Evolutionary conservation across 2,329 filamentous ascomycete genomes (phyloP).

Genomic region (Helicocarpus griseus): DNA sequence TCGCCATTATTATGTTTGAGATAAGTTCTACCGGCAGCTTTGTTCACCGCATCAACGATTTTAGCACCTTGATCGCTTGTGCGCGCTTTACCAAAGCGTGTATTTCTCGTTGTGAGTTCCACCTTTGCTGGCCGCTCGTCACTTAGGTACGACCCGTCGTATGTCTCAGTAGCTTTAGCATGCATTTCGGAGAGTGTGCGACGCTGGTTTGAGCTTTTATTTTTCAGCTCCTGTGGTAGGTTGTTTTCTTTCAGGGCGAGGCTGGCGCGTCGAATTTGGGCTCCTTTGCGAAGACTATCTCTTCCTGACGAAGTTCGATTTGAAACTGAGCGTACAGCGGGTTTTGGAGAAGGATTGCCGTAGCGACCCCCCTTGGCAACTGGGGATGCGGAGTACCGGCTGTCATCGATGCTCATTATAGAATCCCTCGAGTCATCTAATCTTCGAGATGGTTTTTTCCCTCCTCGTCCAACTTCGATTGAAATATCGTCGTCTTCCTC

Average conservation of each 20-base stretch:
- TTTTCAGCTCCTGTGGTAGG: constrained; percentile 28
- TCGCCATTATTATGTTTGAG: constrained; percentile 16
- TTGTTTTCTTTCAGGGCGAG: constrained; percentile 33
- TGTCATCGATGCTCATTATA: constrained; percentile 40
- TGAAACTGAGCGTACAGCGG: constrained; percentile 20
- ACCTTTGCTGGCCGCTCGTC: constrained; percentile 40
- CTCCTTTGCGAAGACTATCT: constrained; percentile 32
- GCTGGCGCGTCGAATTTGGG: constrained; percentile 31
- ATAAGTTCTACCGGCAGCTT: constrained; percentile 27
- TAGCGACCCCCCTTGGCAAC: constrained; percentile 19
- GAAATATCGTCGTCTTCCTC: constrained; percentile 41
- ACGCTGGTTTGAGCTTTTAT: constrained; percentile 30
- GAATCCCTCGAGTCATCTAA: constrained; percentile 43
- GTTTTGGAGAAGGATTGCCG: constrained; percentile 24
- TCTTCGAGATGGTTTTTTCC: constrained; percentile 26
- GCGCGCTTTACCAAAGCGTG: constrained; percentile 43
- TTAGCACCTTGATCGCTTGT: constrained; percentile 33
- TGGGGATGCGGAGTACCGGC: constrained; percentile 31
- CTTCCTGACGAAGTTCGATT: constrained; percentile 17
- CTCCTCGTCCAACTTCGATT: constrained; percentile 48
- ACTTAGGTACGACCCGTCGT: constrained; percentile 42
- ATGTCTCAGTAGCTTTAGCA: constrained; percentile 42
- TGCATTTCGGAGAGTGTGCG: constrained; percentile 49
- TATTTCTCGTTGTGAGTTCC: constrained; percentile 39
- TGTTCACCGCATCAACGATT: constrained; percentile 29